Evolutionary conservation across 208 protist species (phyloP), one percentile per base, ranked within the genome.

Genomic region (Leptomonas pyrrhocoris): DNA sequence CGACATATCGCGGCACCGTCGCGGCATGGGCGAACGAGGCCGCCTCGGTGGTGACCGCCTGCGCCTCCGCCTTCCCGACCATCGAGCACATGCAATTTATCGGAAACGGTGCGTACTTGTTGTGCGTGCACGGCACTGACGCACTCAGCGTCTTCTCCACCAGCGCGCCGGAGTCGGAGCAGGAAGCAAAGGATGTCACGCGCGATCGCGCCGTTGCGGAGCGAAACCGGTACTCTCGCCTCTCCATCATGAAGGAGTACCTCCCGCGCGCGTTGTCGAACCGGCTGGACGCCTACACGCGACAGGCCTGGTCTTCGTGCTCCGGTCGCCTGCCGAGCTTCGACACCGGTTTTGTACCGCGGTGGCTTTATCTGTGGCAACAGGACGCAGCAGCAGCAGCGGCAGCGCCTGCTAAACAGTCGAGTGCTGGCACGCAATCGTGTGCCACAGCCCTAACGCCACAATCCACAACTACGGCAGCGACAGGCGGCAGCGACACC

Each of bases 241-340:
- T 81, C 25, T 59, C 69, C 34, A 16, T 55, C 9, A 31, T 87
- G 28, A 74, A 72, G 45, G 40, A 63, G 15, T 64, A 72, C 21
- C 55, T 86, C 16, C 70, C 64, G 0, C 36, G 28, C 0, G 21
- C 54, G 30, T 42, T 81, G 43, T 68, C 68, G 12, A 73, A 5
- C 7, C 59, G 69, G 19, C 49, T 75, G 28, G 71, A 72, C 13
- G 51, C 64, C 15, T 87, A 87, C 62, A 75, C 74, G 21, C 60
- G 64, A 18, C 82, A 87, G 59, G 78, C 80, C 36, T 94, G 88
- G 85, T 79, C 85, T 11, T 82, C 88, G 13, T 89, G 83, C 64
- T 60, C 77, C 38, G 79, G 67, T 13, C 63, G 54, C 27, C 74
- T 94, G 6, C 86, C 86, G 1, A 43, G 77, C 34, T 27, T 19